Conservation (phyloP, 1,139 yeast species). For the Groenewaldozyma auringiensis region DNA sequence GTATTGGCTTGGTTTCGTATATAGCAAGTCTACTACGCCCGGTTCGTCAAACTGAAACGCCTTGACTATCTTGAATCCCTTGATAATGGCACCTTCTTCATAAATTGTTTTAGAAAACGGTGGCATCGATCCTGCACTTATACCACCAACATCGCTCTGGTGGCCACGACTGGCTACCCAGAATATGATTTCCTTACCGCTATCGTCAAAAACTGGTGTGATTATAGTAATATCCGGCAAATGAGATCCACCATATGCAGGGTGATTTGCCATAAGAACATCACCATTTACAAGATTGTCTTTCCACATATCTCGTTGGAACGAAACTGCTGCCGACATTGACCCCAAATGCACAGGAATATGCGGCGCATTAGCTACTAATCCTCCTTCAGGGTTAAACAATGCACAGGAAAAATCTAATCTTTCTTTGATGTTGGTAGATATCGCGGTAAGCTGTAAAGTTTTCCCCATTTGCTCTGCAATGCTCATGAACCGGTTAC, state of each 20-base stretch:
- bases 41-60: slow-evolving; percentile 51
- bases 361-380: slow-evolving; percentile 83
- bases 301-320: slow-evolving; percentile 58
- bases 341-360: slow-evolving; percentile 85
- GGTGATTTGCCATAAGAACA: slow-evolving; percentile 71
- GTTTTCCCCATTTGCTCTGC: slow-evolving; percentile 89
- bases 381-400: slow-evolving; percentile 64
- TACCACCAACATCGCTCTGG: slow-evolving; percentile 63
- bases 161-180: slow-evolving; percentile 63
- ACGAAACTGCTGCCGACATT: slow-evolving; percentile 75
- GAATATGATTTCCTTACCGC: slow-evolving; percentile 41
- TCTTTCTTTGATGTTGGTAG: slow-evolving; percentile 81
- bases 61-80: slow-evolving; percentile 48
- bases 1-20: slow-evolving; percentile 44
- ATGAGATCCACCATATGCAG: slow-evolving; percentile 75
- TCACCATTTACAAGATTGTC: slow-evolving; percentile 53
- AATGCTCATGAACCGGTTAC: slow-evolving; percentile 79
- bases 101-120: slow-evolving; percentile 52
- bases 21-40: slow-evolving; percentile 40
- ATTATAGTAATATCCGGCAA: slow-evolving; percentile 75
- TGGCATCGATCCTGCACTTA: slow-evolving; percentile 60
- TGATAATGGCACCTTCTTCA: slow-evolving; percentile 59
- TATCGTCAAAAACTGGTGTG: slow-evolving; percentile 66
- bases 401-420: slow-evolving; percentile 81
- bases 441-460: slow-evolving; percentile 68